Percentiles rank a stretch among this genome's conserved stretches.
Conservation (phyloP, 805 yeast species). For the Pichia nakasei region DNA sequence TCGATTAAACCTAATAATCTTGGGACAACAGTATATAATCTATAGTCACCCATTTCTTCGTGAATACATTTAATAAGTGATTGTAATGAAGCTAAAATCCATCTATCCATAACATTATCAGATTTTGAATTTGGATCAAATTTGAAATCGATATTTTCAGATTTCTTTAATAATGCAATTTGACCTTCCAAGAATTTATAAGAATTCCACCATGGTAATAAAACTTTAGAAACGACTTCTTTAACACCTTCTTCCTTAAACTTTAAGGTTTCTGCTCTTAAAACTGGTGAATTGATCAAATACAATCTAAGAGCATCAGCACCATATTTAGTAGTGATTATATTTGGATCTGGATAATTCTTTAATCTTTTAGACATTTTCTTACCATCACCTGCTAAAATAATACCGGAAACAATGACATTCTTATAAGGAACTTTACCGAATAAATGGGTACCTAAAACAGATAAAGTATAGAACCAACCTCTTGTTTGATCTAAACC, state of each 20-base stretch:
- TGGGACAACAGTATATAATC: conserved; percentile 94
- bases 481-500: conserved; percentile 99
- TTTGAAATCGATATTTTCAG: conserved; percentile 57
- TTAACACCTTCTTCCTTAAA: conserved; percentile 99
- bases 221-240: conserved; percentile 91
- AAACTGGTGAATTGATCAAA: conserved; percentile 93
- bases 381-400: conserved; percentile 95
- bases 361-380: conserved; percentile 98
- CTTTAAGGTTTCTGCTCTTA: conserved; percentile 92
- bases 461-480: conserved; percentile 97
- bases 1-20: conserved; percentile 81
- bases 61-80: conserved; percentile 81
- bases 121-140: conserved; percentile 60
- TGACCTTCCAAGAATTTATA: conserved; percentile 95
- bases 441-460: conserved; percentile 90
- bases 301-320: conserved; percentile 96
- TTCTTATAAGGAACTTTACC: conserved; percentile 89
- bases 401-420: conserved; percentile 93
- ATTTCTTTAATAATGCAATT: conserved; percentile 74
- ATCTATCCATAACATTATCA: conserved; percentile 90
- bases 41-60: conserved; percentile 80
- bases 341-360: conserved; percentile 92
- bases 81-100: conserved; percentile 96
- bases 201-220: conserved; percentile 98
- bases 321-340: conserved; percentile 81